phyloP scores from a whole-genome alignment of 1,139 yeast species.

The Taphrina flavorubra region DNA sequence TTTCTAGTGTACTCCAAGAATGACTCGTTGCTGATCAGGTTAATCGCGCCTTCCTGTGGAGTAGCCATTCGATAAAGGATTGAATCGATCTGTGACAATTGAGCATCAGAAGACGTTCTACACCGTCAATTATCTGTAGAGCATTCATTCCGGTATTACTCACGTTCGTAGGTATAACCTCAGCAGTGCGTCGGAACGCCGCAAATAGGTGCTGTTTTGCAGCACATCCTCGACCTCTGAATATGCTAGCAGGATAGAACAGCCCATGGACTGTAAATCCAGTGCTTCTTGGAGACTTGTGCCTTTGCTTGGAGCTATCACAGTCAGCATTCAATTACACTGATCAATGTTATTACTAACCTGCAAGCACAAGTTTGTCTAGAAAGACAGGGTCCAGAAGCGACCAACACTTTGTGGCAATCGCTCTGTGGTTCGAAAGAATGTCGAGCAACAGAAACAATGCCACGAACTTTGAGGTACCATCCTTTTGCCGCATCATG shows the following conservation, averaged over 20 bases:
- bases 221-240: not conserved
- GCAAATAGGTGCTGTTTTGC: not conserved
- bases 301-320: not conserved
- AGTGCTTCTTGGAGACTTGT: constrained; percentile 10
- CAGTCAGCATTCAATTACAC: no score
- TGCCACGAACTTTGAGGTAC: constrained; percentile 27
- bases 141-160: not conserved
- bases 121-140: not conserved
- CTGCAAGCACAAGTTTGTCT: constrained; percentile 27
- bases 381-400: constrained; percentile 13
- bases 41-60: constrained; percentile 13
- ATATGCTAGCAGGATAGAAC: constrained; percentile 29
- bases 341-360: not conserved
- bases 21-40: constrained; percentile 4
- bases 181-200: constrained; percentile 20
- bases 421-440: not conserved
- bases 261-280: constrained; percentile 13
- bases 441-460: constrained; percentile 25
- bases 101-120: not conserved
- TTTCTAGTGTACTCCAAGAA: not conserved
- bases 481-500: constrained; percentile 25
- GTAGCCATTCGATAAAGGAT: constrained; percentile 1
- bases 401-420: constrained; percentile 13
- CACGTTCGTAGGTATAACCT: constrained; percentile 7
- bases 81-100: not conserved